Base-by-base conservation (phyloP, 805 yeast genomes). In the Starmerella etchellsii region DNA sequence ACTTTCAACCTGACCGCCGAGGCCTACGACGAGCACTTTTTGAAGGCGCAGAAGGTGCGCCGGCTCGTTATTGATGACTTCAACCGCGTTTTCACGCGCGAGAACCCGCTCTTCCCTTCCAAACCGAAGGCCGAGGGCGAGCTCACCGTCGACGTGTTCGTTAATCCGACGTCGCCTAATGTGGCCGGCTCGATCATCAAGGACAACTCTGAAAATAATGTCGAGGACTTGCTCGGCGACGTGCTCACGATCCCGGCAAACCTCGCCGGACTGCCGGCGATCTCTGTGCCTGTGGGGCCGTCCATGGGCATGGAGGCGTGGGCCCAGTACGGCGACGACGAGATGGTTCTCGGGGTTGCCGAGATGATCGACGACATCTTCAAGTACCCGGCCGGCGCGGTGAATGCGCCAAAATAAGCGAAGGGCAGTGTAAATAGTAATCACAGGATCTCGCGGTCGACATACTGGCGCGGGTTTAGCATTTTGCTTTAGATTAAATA, bases 211-310 rank as follows among this genome's bases (percentile, higher is more conserved):
- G 63, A 67, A 19, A 51, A 57, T 6, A 70, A 79, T 2, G 65
- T 79, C 3, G 73, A 73, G 34, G 70, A 78, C 15, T 85, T 81
- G 52, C 66, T 78, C 39, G 81, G 84, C 57, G 99, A 91, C 59
- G 74, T 81, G 0, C 68, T 85, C 42, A 83, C 95, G 0, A 80
- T 85, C 4, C 96, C 98, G 0, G 81, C 91, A 31, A 85, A 94
- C 1, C 61, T 93, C 43, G 93, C 94, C 0, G 97, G 97, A 0
- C 58, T 88, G 2, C 99, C 99, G 1, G 74, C 94, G 0, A 68
- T 88, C 10, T 71, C 80, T 1, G 63, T 87, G 2, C 99, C 99
- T 0, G 67, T 69, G 51, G 54, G 52, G 1, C 53, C 53, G 2
- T 58, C 61, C 1, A 59, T 61, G 1, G 66, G 73, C 0, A 63